Evolutionary conservation across 75 land plant genomes (phyloP), one percentile per base, ranked within the genome.

Genomic region (Pinus taeda): DNA sequence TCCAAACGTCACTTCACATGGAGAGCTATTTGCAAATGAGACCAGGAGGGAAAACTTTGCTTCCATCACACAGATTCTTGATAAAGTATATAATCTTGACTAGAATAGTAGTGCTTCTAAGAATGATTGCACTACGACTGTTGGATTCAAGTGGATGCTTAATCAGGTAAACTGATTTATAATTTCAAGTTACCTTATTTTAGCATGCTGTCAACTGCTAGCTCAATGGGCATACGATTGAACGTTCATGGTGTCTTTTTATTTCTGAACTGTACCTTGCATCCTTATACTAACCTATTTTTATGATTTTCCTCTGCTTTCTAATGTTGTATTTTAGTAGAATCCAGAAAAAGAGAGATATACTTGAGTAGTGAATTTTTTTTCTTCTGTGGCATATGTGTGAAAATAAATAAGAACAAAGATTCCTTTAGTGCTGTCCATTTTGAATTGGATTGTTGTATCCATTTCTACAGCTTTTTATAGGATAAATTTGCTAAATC

Each of bases 1-100:
- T 75, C 85, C 90, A 12, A 95, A 95, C 61, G 77, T 95, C 15
- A 92, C 91, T 83, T 95, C 98, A 36, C 92, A 95, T 80, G 98
- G 98, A 49, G 98, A 95, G 71, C 86, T 95, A n/a, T 92, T 95
- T 82, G 85, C 93, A 4, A 81, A 85, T 37, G 85, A 89, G 60
- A 74, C 61, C 37, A 79, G 98, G 74, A 82, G 98, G 49, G 84
- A 88, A 57, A 92, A 85, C 67, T 83, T 86, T 62, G 29, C 80
- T 57, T 59, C 78, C 39, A 80, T 86, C 57, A 59, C n/a, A 22
- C 36, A 17, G 53, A 78, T 79, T 59, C 59, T 88, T 53, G 89
- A 88, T 75, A 55, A 26, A 57, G 75, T 88, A 53, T 88, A 86
- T 74, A 86, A 86, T 59, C 82, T 88, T 26, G 90, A 88, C 37